Evolutionary conservation across 2,329 filamentous ascomycete species (phyloP), one percentile per base, ranked within the genome.

Genomic region (Fusarium avenaceum): DNA sequence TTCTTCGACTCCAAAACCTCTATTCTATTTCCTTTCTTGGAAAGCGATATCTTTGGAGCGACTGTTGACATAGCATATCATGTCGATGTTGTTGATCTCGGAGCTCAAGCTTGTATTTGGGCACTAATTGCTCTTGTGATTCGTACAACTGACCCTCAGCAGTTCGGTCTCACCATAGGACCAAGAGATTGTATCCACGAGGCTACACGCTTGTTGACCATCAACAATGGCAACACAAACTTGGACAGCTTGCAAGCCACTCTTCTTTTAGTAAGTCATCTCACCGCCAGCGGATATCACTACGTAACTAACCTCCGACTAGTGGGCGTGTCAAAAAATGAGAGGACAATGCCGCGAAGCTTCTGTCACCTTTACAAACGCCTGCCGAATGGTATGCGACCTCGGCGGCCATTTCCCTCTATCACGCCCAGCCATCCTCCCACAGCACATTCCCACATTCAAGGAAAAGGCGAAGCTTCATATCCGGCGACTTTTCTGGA

Each of bases 321-420:
- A 67, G 64, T 67, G 64, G 64, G 44, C 63, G 0, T 58, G 42
- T 26, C 57, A 67, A 20, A 67, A 67, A 1, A 64, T 49, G 13
- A 26, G 43, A 59, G 63, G 63, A 1, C 33, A 53, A 17, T 67
- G 64, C 0, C 57, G 57, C 4, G 63, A 67, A 13, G 64, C 64
- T 22, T 63, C 64, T 1, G 35, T 67, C 4, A 67, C 44, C 1
- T 67, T 67, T 1, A 32, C 51, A 11, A 58, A 40, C 6, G 64
- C 64, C 8, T 67, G 64, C 15, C 64, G 63, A 10, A 67, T 67
- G 63, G 63, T 67, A 6, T 67, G 64, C 4, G 64, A 67, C 7
- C 63, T 67, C 0, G 64, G 64, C 2, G 64, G 64, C 1, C 58
- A 67, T 30, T 67, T 67, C 17, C 42, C 64, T 2, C n/a, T 54